A percentile compares a stretch with the other conserved stretches of the same genome.
Evolutionary conservation across 192 early-diverging fungal species (phyloP).

Genomic region (Rhizophagus clarus): DNA sequence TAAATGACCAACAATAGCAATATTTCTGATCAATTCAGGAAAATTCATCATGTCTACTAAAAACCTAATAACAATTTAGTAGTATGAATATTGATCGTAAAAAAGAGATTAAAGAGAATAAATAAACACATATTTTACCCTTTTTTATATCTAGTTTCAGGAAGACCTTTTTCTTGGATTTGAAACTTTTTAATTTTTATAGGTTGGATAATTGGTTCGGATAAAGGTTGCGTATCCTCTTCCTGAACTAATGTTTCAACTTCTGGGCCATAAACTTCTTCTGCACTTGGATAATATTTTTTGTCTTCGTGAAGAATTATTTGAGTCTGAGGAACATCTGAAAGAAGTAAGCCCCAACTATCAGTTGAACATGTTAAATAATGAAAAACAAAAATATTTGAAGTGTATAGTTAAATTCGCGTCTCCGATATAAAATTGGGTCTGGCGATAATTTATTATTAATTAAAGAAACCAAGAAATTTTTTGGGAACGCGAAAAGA

Average conservation of each 20-base stretch:
- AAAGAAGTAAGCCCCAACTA: conserved; percentile 20
- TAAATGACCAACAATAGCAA: conserved; percentile 91
- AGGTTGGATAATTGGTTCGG: conserved; percentile 93
- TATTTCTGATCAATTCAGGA: conserved; percentile 84
- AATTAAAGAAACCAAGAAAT: background rate
- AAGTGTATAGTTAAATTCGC: conserved; percentile 18
- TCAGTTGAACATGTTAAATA: conserved; percentile 20
- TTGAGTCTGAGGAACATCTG: conserved; percentile 67
- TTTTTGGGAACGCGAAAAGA: background rate
- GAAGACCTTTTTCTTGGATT: conserved; percentile 81
- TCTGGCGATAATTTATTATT: background rate
- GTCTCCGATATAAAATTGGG: background rate
- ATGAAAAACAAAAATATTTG: background rate
- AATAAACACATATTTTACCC: conserved; percentile 59
- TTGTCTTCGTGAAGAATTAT: conserved; percentile 98
- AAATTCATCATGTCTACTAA: conserved; percentile 79
- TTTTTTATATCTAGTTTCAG: conserved; percentile 83
- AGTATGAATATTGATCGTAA: background rate
- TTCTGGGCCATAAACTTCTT: conserved; percentile 92
- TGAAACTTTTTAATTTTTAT: conserved; percentile 86
- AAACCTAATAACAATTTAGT: conserved; percentile 51
- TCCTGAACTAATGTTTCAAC: conserved; percentile 97
- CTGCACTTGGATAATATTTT: conserved; percentile 96
- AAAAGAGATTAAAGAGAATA: conserved; percentile 13
- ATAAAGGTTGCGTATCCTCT: conserved; percentile 95